Base-by-base conservation (phyloP, 169 alveolate genomes). In the Babesia divergens region DNA sequence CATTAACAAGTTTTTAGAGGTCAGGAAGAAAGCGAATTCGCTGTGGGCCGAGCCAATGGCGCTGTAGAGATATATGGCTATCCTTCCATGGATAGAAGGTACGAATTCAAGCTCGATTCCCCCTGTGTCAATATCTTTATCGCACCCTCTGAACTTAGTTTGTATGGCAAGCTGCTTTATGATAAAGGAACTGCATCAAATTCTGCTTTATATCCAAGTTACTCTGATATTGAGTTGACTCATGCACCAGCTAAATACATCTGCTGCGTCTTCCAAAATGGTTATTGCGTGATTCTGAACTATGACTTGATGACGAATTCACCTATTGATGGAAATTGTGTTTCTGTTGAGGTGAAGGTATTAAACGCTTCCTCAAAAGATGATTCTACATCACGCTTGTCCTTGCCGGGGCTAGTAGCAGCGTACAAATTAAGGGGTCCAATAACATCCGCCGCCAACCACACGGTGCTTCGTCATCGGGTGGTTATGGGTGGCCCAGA, bases 401-500 rank as follows among this genome's bases (percentile, higher is more conserved):
- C 59, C 0, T 18, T 52, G 9, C 34, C 14, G 1, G 74, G 56
- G 0, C 29, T 37, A 8, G 65, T 71, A 2, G 26, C 42, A 8
- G 71, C 84, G 4, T 86, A 76, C 58, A 82, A 82, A 22, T 66
- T 80, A 47, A 76, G 67, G 44, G 65, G 65, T 29, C 92, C 92
- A 16, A 32, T 86, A 8, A 47, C 74, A 20, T 84, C 83, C 13
- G 90, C 79, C 13, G 32, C 59, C 38, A 46, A 56, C 31, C 82
- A 82, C 65, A 68, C 79, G 24, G 35, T 86, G 54, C 34, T 86
- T 71, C 68, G 81, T 34, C 82, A 86, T 50, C 31, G 92, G 52
- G 54, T 86, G 22, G 82, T 83, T 35, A 50, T 86, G 24, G 92
- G 89, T 3, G 90, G 92, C 3, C 77, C 65, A 24, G 70, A 69